Conservation (phyloP, 306 rosid species). For the Inga laurina region DNA sequence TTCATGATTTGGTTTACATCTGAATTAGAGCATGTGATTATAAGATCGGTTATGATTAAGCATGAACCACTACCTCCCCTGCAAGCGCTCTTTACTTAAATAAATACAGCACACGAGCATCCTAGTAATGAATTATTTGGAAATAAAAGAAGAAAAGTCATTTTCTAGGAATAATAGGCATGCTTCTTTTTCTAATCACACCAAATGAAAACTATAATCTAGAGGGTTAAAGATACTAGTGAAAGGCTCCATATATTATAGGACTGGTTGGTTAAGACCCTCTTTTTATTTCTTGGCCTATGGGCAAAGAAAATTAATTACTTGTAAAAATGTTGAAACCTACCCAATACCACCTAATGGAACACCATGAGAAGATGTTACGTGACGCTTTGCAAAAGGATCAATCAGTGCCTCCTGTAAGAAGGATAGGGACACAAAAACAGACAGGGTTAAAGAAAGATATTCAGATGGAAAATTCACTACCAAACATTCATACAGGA, state of each 20-base stretch:
- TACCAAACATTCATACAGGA: constrained; percentile 27
- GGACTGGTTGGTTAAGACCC: background rate
- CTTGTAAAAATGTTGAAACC: constrained; percentile 31
- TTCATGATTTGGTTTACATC: constrained; percentile 8
- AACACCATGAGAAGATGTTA: constrained; percentile 71
- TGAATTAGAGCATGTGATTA: constrained; percentile 2
- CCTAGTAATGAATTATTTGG: background rate
- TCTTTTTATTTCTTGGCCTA: constrained; percentile 20
- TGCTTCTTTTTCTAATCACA: background rate
- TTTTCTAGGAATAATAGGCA: constrained; percentile 1
- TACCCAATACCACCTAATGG: constrained; percentile 97
- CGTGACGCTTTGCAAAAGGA: constrained; percentile 64
- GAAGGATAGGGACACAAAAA: constrained; percentile 26
- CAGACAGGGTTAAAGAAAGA: constrained; percentile 15
- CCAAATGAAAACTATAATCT: constrained; percentile 2
- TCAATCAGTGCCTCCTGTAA: constrained; percentile 54
- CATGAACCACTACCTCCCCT: background rate
- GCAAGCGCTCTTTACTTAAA: constrained; percentile 3
- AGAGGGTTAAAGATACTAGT: constrained; percentile 9
- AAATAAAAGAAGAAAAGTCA: background rate
- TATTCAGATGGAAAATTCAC: constrained; percentile 26
- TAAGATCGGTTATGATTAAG: constrained; percentile 6
- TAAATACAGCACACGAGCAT: constrained; percentile 13
- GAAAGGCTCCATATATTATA: constrained; percentile 9
- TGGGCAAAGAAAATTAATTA: constrained; percentile 16